Base-by-base conservation (phyloP, 371 early-diverging fungal genomes). In the Basidiobolus meristosporus region DNA sequence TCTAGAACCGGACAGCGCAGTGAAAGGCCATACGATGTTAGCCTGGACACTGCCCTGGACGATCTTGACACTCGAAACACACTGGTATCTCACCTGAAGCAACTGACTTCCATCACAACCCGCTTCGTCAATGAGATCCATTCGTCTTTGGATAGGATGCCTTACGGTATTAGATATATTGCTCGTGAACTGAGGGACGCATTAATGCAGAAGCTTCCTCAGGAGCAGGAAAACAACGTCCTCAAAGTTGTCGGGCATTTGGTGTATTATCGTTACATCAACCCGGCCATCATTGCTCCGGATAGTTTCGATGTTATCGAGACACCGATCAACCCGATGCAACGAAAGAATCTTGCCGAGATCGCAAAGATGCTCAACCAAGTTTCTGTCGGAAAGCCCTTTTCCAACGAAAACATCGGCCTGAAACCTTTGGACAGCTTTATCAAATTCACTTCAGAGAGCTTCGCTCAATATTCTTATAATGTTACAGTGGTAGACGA, bases 211-310 rank as follows among this genome's bases (percentile, higher is more conserved):
- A 77, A 87, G 39, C 93, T 97, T 67, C 81, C 84, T 0, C 60
- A 76, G 1, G 77, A 82, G 46, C 65, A 72, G 4, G 76, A 84
- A 35, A 70, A 70, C 21, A 77, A 74, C 41, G 76, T 90, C 38
- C 66, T 74, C 40, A 77, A 77, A 48, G 72, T 89, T 15, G 77
- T 98, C 29, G 92, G 93, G 7, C 83, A 92, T 50, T 62, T 95
- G 47, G 79, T 98, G 29, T 98, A 91, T 60, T 92, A 92, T 59
- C 79, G 92, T 28, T 96, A 92, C 58, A 74, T 98, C 46, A 93
- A 90, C 56, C 96, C 95, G n/a, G 96, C 89, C 14, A 92, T 98
- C 45, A 75, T 88, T 38, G 90, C 95, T 2, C 98, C 98, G 14
- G 97, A 95, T 52, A 77, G 82, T 10, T 91, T 89, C 50, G 92